phyloP scores from a whole-genome alignment of 257 asterid genomes.

The Solanum rostratum region DNA sequence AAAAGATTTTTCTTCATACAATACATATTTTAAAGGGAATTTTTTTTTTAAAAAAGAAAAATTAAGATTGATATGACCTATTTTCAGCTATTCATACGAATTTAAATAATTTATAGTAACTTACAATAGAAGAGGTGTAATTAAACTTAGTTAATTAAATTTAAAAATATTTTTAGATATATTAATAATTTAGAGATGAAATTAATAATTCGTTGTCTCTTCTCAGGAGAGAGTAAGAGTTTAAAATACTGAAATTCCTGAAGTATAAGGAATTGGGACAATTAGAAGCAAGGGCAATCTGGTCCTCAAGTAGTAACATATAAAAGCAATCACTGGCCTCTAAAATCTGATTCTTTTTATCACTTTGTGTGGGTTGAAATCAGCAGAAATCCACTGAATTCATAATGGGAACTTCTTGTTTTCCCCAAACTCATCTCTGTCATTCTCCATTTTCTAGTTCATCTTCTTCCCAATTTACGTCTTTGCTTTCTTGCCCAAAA shows the following conservation, averaged over 20 bases:
- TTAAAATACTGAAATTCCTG: not conserved
- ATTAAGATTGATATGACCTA: too few species aligned
- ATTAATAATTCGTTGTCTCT: too few species aligned
- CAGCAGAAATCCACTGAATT: slow-evolving; percentile 3
- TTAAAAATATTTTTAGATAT: too few species aligned
- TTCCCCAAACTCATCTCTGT: slow-evolving; percentile 22
- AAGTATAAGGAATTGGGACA: not conserved
- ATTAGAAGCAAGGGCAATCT: not conserved
- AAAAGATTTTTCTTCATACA: too few species aligned
- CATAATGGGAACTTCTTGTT: slow-evolving; percentile 22
- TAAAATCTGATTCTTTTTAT: not conserved
- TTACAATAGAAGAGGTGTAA: too few species aligned
- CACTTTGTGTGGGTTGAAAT: slow-evolving; percentile 2
- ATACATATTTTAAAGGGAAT: too few species aligned
- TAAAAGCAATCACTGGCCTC: slow-evolving; percentile 1
- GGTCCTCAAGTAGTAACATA: not conserved
- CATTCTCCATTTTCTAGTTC: slow-evolving; percentile 19
- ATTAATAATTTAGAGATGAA: too few species aligned
- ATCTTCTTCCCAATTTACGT: slow-evolving; percentile 23
- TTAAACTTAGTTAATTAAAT: too few species aligned
- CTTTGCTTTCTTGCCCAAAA: slow-evolving; percentile 18
- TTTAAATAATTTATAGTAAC: too few species aligned
- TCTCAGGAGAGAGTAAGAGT: too few species aligned
- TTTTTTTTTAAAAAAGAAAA: too few species aligned
- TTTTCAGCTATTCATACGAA: too few species aligned